Base-by-base conservation (phyloP, 2,329 filamentous ascomycete species). In the Trichoderma semiorbis region DNA sequence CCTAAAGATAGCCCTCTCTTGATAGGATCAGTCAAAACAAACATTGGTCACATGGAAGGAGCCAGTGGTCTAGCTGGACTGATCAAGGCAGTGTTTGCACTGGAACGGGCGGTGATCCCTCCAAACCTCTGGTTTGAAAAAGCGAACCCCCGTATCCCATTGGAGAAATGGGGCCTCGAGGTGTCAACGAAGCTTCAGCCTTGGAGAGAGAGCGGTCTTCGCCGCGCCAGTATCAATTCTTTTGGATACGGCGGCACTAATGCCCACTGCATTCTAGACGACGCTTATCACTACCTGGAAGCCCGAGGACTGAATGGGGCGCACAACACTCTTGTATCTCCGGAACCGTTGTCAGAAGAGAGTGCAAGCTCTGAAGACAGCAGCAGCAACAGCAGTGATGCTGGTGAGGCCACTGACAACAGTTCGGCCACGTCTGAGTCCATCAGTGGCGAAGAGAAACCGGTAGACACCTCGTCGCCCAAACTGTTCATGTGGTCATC, bases 221-320 rank as follows among this genome's bases (percentile, higher is more conserved):
- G 7, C 76, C 76, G 47, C 3, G 53, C 53, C 26, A 28, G 24
- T 11, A 74, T 80, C 50, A 80, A 80, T 72, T 76, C 76, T 18
- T 85, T 85, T 64, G 84, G 84, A 1, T 64, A 47, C 36, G 71
- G 71, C 8, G 71, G 71, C 5, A 65, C 71, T 7, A 72, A 72
- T 43, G 39, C 71, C 6, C 71, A 72, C 14, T 30, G 26, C 26
- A 73, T 74, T 7, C 7, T 74, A 57, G 16, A 68, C 12, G 36
- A 18, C 7, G 28, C 53, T 3, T 30, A 16, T 30, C 26, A 30
- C 3, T 39, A 39, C 2, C 36, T 39, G 18, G 36, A 39, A 39
- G 16, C 36, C 14, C 36, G 36, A 39, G 36, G 36, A 7, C 3
- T 39, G 8, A 57, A 28, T 26, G 53, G 28, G 16, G 5, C 53